Conservation (phyloP, 352 stramenopile species). For the Phytophthora pistaciae region DNA sequence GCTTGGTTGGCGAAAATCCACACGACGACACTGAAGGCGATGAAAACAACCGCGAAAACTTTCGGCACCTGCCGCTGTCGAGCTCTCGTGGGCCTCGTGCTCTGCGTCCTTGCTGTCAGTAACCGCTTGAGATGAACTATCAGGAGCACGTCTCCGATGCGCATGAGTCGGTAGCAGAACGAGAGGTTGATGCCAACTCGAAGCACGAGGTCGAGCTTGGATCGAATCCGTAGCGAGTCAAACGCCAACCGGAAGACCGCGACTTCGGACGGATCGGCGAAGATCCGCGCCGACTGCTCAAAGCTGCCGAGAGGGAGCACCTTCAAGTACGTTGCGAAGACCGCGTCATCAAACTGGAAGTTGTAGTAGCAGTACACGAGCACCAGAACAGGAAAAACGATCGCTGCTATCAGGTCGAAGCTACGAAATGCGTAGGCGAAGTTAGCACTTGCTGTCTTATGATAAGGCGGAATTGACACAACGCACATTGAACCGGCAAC, state of each 20-base stretch:
- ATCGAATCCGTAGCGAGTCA: constrained; percentile 39
- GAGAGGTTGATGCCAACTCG: constrained; percentile 34
- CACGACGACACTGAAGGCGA: constrained; percentile 23
- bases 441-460: not conserved
- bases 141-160: constrained; percentile 28
- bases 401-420: constrained; percentile 41
- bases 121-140: not conserved
- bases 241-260: constrained; percentile 33
- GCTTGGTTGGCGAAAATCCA: constrained; percentile 17
- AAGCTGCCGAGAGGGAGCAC: constrained; percentile 32
- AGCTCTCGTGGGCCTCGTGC: not conserved
- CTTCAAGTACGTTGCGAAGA: constrained; percentile 27
- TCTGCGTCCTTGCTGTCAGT: not conserved
- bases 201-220: constrained; percentile 29
- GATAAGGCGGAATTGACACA: not conserved
- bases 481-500: constrained; percentile 34
- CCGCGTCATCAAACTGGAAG: constrained; percentile 40
- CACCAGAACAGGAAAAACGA: constrained; percentile 32
- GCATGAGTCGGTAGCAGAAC: constrained; percentile 39
- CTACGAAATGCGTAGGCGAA: not conserved
- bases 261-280: constrained; percentile 34
- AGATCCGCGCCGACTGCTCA: constrained; percentile 28
- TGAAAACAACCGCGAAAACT: constrained; percentile 19
- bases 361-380: constrained; percentile 35
- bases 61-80: constrained; percentile 25